Conservation (phyloP, 2,329 filamentous ascomycete species). For the Cladosporium oxysporum region DNA sequence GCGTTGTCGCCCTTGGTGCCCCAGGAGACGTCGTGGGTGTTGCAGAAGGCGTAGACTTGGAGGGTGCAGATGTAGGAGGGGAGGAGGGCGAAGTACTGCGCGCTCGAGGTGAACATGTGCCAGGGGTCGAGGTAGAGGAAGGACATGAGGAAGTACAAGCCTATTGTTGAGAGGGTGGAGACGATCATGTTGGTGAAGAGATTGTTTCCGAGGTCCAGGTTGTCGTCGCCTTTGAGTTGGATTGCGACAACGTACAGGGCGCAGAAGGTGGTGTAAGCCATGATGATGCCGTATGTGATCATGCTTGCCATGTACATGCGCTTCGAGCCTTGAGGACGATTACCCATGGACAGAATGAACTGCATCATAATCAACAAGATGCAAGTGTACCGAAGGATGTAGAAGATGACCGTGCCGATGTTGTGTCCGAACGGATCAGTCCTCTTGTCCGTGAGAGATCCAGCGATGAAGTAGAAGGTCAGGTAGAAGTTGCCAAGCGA, state of each 20-base stretch:
- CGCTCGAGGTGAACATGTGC: slow-evolving; percentile 95
- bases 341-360: slow-evolving; percentile 95
- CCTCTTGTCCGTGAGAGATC: slow-evolving; percentile 74
- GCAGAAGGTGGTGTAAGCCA: slow-evolving; percentile 92
- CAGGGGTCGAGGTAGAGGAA: slow-evolving; percentile 97
- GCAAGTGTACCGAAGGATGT: slow-evolving; percentile 79
- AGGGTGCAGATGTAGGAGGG: slow-evolving; percentile 95
- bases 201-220: slow-evolving; percentile 72
- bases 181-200: slow-evolving; percentile 95
- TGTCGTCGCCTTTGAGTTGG: slow-evolving; percentile 60
- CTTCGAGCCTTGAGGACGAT: slow-evolving; percentile 91
- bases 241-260: slow-evolving; percentile 83
- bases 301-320: slow-evolving; percentile 86
- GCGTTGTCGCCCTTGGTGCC: slow-evolving; percentile 98
- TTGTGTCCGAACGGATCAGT: slow-evolving; percentile 91
- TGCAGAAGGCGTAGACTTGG: slow-evolving; percentile 98
- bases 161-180: slow-evolving; percentile 82
- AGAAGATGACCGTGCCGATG: slow-evolving; percentile 82
- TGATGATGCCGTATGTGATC: slow-evolving; percentile 89
- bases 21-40: slow-evolving; percentile 98
- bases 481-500: slow-evolving; percentile 97
- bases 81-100: slow-evolving; percentile 89
- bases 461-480: slow-evolving; percentile 96
- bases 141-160: slow-evolving; percentile 94
- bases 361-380: slow-evolving; percentile 88